phyloP scores from a whole-genome alignment of 2,329 filamentous ascomycete species.

The Alternaria novae-zelandiae region DNA sequence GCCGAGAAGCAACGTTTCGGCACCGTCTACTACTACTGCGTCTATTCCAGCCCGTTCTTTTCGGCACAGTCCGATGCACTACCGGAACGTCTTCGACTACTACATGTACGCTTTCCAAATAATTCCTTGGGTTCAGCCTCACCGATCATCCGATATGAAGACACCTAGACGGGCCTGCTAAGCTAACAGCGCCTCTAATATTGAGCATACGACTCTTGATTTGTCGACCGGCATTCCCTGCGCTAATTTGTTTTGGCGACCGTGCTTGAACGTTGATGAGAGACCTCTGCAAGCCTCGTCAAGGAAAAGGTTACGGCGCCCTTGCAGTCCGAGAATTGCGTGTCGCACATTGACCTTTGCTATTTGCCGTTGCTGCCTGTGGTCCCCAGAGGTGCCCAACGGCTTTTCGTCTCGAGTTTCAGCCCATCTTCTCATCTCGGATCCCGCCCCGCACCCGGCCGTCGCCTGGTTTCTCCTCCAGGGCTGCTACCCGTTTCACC shows the following conservation, averaged over 20 bases:
- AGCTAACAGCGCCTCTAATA: slow-evolving; percentile 2
- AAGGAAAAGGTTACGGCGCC: slow-evolving; percentile 9
- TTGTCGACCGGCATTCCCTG: slow-evolving; percentile 11
- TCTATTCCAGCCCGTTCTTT: neutral
- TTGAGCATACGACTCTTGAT: slow-evolving; percentile 8
- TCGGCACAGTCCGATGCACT: neutral
- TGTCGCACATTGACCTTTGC: neutral
- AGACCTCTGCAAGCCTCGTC: slow-evolving; percentile 1
- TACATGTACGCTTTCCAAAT: neutral
- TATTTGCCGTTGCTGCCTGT: neutral
- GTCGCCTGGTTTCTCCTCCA: slow-evolving; percentile 3
- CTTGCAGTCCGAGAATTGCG: neutral
- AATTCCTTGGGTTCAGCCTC: neutral
- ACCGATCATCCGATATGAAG: slow-evolving; percentile 3
- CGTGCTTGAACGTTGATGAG: slow-evolving; percentile 7
- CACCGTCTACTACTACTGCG: neutral
- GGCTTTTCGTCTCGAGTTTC: slow-evolving; percentile 3
- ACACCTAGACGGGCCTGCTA: slow-evolving; percentile 7
- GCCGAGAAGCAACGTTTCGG: neutral
- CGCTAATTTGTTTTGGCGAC: slow-evolving; percentile 15
- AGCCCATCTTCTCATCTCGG: slow-evolving; percentile 6
- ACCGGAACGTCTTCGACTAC: neutral
- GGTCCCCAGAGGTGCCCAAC: neutral
- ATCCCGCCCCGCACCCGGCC: slow-evolving; percentile 8
- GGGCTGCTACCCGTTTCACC: slow-evolving; percentile 2